Evolutionary conservation across 2,329 filamentous ascomycete genomes (phyloP), one percentile per base, ranked within the genome.

Genomic region (Monosporascus ibericus): DNA sequence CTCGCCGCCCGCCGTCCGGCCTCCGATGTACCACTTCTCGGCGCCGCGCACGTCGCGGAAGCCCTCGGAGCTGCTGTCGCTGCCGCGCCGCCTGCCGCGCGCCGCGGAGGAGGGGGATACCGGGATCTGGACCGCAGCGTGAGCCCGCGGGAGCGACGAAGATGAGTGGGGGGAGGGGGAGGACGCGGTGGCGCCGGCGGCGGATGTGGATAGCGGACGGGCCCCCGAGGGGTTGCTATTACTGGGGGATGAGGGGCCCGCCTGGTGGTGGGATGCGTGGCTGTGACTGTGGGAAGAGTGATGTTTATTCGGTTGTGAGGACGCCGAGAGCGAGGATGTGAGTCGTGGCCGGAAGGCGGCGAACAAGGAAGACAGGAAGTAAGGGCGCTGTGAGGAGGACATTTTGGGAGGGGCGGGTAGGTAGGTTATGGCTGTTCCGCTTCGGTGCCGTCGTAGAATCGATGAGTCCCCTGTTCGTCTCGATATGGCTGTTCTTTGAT

Each of bases 1-100:
- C 63, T 92, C 88, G n/a, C 88, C 88, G 1, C 73, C 78, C 1
- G 87, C 86, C 27, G 87, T 91, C 64, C 86, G 75, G 6, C 88
- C 88, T 22, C 88, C 88, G 51, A 92, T 88, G 63, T 91, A 92
- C 86, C 87, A 90, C 71, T 88, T 90, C 58, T 92, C 88, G 1
- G 81, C 80, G 2, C 85, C 86, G 48, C 84, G 69, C 37, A 84
- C 85, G 55, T 91, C 87, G 49, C 86, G 75, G 67, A 91, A 91
- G 2, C 87, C 88, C 63, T 91, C 88, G 50, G 79, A 85, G 57
- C 82, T 87, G 68, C 85, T 89, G 60, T 91, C 87, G 60, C 86
- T 90, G 25, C 87, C 88, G 52, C 88, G 77, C 52, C 86, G 75
- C 15, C 76, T 71, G n/a, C 65, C 68, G 7, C 55, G 51, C 24